These are phyloP conservation scores for Aspergillus olivimuriae DNA, from an alignment of 495 filamentous ascomycete species.

Conservation along the genomic window DNA sequence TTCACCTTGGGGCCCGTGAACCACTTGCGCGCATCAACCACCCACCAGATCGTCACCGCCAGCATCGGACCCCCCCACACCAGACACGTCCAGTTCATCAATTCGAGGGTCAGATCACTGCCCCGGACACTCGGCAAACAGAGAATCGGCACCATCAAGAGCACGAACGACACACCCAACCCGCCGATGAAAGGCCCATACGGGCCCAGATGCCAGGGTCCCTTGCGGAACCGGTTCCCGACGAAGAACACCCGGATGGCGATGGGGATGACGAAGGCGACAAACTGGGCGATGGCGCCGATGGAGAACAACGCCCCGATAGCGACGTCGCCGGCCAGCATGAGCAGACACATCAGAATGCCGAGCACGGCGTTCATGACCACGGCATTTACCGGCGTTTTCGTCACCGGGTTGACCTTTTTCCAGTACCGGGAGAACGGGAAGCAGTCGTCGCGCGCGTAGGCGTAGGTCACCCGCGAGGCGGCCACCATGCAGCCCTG, in stretches of 20 bases:
- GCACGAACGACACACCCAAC: conserved; percentile 54
- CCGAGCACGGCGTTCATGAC: conserved; percentile 65
- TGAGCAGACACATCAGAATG: conserved; percentile 56
- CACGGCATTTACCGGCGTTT: conserved; percentile 73
- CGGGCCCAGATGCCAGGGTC: conserved; percentile 69
- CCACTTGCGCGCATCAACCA: conserved; percentile 65
- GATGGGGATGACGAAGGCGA: conserved; percentile 71
- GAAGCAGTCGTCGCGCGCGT: conserved; percentile 75
- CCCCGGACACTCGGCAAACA: conserved; percentile 60
- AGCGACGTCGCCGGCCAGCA: conserved; percentile 60
- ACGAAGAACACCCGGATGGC: conserved; percentile 71
- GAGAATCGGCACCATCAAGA: conserved; percentile 69
- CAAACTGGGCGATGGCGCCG: conserved; percentile 66
- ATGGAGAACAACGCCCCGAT: conserved; percentile 74
- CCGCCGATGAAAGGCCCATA: conserved; percentile 57
- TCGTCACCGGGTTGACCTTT: conserved; percentile 56
- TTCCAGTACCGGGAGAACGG: conserved; percentile 59
- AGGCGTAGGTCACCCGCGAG: conserved; percentile 72
- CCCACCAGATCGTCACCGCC: conserved; percentile 60
- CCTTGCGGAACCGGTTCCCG: conserved; percentile 59
- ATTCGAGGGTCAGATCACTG: conserved; percentile 45
- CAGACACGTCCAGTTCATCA: conserved; percentile 74
- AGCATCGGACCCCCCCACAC: conserved; percentile 69
- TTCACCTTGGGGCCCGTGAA: conserved; percentile 68
- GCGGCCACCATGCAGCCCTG: conserved; percentile 81